Evolutionary conservation across 2,329 filamentous ascomycete species (phyloP), one percentile per base, ranked within the genome.

Genomic region (Coniochaeta pulveracea): DNA sequence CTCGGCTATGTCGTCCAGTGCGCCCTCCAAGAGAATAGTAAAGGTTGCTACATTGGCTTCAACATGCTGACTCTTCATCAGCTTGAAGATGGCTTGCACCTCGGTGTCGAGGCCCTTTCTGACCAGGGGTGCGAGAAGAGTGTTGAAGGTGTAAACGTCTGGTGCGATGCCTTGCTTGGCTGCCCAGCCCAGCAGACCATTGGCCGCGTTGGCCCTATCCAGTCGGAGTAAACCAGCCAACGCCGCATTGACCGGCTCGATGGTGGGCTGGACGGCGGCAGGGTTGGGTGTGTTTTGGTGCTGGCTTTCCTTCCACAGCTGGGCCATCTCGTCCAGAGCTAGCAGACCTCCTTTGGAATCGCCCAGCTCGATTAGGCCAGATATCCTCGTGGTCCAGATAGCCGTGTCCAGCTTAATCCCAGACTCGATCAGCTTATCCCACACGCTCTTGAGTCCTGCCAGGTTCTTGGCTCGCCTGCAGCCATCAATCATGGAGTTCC

Each of bases 401-500:
- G 63, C 47, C 6, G 54, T 53, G 50, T 89, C 83, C 4, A 85
- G 72, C 41, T 67, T 56, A 8, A 75, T 46, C 2, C 71, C 70
- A 2, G 73, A 66, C 7, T 48, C 49, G 4, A 68, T 47, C 55
- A 91, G 72, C 41, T 69, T 72, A 0, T 55, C 43, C 84, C 85
- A 93, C 19, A 86, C 65, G 1, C 63, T 63, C 35, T 78, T 69
- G 39, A 88, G 61, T 15, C 67, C 73, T n/a, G 60, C 51, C 1
- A 63, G 42, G 44, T 85, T 76, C 34, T 64, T 63, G 32, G 72
- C 64, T 32, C 62, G 64, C 47, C 69, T 71, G 54, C 77, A 85
- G 2, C 83, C 83, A 36, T 72, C 65, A 43, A 91, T 71, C 69
- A 91, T 80, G 26, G 72, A 60, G 24, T 76, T 80, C 71, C 81